Evolutionary conservation across 2,329 filamentous ascomycete genomes (phyloP).

Genomic region (Harringtonia lauricola): DNA sequence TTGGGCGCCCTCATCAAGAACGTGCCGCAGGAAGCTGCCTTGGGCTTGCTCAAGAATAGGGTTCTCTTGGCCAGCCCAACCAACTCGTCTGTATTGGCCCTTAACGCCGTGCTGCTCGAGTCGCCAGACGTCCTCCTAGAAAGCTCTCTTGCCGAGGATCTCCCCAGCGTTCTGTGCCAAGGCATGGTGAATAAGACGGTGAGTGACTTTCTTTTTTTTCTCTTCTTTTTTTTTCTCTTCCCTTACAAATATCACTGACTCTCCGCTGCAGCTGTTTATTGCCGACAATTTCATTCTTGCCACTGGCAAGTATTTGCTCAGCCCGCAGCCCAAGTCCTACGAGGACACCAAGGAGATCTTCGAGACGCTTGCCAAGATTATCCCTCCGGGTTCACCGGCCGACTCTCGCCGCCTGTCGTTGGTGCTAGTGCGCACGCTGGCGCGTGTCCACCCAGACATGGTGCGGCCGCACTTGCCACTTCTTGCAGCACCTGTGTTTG

Average conservation of each 20-base stretch:
- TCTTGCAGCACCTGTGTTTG: constrained; percentile 77
- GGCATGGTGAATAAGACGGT: constrained; percentile 70
- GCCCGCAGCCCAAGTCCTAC: constrained; percentile 55
- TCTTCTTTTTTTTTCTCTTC: constrained; percentile 2
- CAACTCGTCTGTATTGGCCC: constrained; percentile 68
- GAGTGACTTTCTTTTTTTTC: constrained; percentile 26
- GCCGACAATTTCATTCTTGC: constrained; percentile 83
- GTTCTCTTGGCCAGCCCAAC: constrained; percentile 69
- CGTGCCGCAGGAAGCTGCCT: constrained; percentile 60
- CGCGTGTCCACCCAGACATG: constrained; percentile 67
- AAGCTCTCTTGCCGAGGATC: constrained; percentile 56
- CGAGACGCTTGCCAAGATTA: constrained; percentile 61
- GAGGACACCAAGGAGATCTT: constrained; percentile 73
- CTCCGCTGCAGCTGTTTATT: constrained; percentile 63
- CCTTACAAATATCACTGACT: too few relatives aligned
- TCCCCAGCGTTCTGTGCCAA: constrained; percentile 65
- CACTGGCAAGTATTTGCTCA: constrained; percentile 79
- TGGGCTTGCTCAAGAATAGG: constrained; percentile 50
- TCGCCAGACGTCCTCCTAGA: constrained; percentile 60
- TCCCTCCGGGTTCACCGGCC: constrained; percentile 65
- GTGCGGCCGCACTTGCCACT: constrained; percentile 70
- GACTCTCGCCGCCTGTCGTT: constrained; percentile 81
- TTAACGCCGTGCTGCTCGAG: constrained; percentile 83
- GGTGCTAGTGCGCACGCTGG: constrained; percentile 78
- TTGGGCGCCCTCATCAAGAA: constrained; percentile 85